Conservation (phyloP, 2,329 filamentous ascomycete genomes). For the Karstenula rhodostoma region DNA sequence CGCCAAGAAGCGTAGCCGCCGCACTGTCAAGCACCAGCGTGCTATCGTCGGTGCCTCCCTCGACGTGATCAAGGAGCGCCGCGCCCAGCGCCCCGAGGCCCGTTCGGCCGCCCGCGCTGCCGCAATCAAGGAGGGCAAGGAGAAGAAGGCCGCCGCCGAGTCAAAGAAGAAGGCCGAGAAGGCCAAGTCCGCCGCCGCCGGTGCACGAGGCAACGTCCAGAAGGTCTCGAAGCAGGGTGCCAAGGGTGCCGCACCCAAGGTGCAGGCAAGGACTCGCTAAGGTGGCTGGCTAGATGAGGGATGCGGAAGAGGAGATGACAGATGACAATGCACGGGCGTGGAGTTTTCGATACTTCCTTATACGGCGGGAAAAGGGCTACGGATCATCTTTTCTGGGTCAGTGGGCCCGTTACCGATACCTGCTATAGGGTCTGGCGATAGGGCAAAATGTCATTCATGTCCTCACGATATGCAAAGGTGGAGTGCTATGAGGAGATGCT, state of each 20-base stretch:
- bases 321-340: conserved; percentile 12
- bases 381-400: conserved; percentile 37
- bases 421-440: conserved; percentile 42
- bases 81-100: conserved; percentile 91
- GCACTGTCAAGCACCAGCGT: conserved; percentile 98
- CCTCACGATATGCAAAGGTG: conserved; percentile 33
- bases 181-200: conserved; percentile 84
- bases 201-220: conserved; percentile 78
- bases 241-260: conserved; percentile 88
- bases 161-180: conserved; percentile 99
- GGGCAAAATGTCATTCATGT: conserved; percentile 48
- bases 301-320: conserved; percentile 14
- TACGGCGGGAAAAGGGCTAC: conserved; percentile 40
- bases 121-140: conserved; percentile 98
- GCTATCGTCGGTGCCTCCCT: conserved; percentile 98
- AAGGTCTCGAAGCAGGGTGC: conserved; percentile 96
- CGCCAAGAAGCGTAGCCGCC: conserved; percentile 99
- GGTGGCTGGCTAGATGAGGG: conserved; percentile 28
- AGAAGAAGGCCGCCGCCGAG: conserved; percentile 90
- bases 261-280: conserved; percentile 87
- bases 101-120: conserved; percentile 86
- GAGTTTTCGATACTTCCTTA: conserved; percentile 25
- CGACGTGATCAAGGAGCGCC: conserved; percentile 99
- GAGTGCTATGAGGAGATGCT: conserved; percentile 6
- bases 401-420: conserved; percentile 35